These are phyloP conservation scores for Xenoacremonium recifei DNA, from an alignment of 2,329 filamentous ascomycete genomes.

Conservation along the genomic window DNA sequence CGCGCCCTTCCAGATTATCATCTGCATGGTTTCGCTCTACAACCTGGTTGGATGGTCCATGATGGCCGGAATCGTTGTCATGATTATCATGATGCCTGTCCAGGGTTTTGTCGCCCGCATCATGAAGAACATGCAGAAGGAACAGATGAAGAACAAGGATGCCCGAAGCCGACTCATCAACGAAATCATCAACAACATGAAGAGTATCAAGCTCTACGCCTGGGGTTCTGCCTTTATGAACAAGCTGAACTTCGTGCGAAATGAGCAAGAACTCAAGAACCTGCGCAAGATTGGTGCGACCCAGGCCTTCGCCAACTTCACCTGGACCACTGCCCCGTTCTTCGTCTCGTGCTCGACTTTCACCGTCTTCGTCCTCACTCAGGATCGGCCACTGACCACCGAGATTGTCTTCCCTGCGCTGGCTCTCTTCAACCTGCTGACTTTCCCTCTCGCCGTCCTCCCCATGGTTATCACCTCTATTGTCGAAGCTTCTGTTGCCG, in stretches of 20 bases:
- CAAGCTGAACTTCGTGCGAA: conserved; percentile 92
- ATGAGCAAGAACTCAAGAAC: conserved; percentile 93
- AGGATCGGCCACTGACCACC: conserved; percentile 77
- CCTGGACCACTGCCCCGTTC: conserved; percentile 96
- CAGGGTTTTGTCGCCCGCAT: conserved; percentile 89
- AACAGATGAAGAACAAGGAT: conserved; percentile 99
- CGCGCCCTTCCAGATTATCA: conserved; percentile 90
- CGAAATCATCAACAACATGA: conserved; percentile 99
- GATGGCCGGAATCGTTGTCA: conserved; percentile 90
- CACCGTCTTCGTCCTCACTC: conserved; percentile 86
- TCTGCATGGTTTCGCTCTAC: conserved; percentile 96
- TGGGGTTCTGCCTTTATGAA: conserved; percentile 98
- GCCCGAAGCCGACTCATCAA: conserved; percentile 89
- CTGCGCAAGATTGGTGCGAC: conserved; percentile 93
- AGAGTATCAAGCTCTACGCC: conserved; percentile 97
- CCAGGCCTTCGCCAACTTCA: conserved; percentile 94
- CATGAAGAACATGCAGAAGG: conserved; percentile 93
- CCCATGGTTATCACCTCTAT: conserved; percentile 98
- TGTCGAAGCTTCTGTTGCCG: conserved; percentile 92
- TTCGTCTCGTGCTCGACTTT: conserved; percentile 97
- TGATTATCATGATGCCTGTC: conserved; percentile 96
- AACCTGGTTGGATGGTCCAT: conserved; percentile 93
- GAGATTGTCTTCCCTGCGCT: conserved; percentile 93
- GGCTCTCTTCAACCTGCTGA: conserved; percentile 94
- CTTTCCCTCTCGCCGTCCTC: conserved; percentile 88